Evolutionary conservation across 495 filamentous ascomycete genomes (phyloP), one percentile per base, ranked within the genome.

Genomic region (Penicillium canariense): DNA sequence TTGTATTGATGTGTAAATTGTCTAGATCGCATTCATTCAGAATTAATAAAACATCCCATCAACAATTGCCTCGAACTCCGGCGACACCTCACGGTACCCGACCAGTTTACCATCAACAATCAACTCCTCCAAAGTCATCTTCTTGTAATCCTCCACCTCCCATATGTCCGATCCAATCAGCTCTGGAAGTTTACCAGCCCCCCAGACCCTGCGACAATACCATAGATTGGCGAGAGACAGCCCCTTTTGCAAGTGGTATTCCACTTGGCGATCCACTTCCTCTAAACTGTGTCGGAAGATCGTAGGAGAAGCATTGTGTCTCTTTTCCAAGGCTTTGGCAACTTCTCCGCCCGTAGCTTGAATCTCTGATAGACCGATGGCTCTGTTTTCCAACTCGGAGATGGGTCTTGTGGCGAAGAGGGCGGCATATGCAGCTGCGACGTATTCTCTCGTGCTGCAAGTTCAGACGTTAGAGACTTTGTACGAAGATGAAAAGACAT

Each of bases 141-240:
- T 54, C 20, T 23, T 15, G 15, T 56, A 56, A 1, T 25, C 47
- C 11, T 48, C 4, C 3, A 54, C 23, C 14, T 54, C 45, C 50
- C 50, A 59, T 12, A 54, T 8, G n/a, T 59, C 50, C 1, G 18
- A 25, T 3, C 45, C 50, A 28, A 63, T 25, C 42, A 54, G 40
- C 23, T 42, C 35, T n/a, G 18, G 15, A 35, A 35, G n/a, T 12
- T 57, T 31, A 36, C 63, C 63, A 14, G 52, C 36, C 31, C 52
- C 60, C 64, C 60, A 63, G 1, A 61, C 34, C 22, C 54, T 54
- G 18, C 60, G 60, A 31, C 58, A 59, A 23, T 59, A 61, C 12
- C 18, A 48, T 12, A 55, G 31, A 6, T 61, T 6, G 8, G 50
- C 55, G 32, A 61, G 26, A 17, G 46, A 30, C 7, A 27, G 30